Evolutionary conservation across 306 rosid species (phyloP), one percentile per base, ranked within the genome.

Genomic region (barrel medic (Medicago truncatula)): DNA sequence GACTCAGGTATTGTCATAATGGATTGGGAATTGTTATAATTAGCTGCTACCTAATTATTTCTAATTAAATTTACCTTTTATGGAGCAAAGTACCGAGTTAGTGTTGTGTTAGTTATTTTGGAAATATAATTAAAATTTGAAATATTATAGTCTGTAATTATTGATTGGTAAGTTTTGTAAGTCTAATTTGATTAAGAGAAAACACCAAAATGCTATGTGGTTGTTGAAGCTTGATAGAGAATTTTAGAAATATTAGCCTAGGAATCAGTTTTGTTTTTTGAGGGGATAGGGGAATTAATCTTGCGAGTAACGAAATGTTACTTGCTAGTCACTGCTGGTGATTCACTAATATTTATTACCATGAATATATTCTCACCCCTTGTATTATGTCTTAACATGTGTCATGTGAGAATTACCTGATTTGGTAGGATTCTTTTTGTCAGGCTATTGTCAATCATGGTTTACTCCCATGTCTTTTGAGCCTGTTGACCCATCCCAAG

Each of bases 401-500:
- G n/a, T 67, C 43, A 67, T 13, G 21, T 54, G 25, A 4, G 47
- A 57, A 14, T 52, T 61, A 9, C 73, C 52, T 76, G 46, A 66
- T 70, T 77, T 87, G 57, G 65, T 81, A 18, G 3, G 38, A 68
- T 52, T 21, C 7, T 44, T 82, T 76, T 46, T 38, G 39, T 41
- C 77, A 93, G 98, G 73, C 87, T 77, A 90, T 93, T 17, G 90
- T 93, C 77, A 82, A 81, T 56, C 87, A 86, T 59, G 98, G 95
- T 50, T 86, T 96, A 31, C 97, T 93, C 36, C 90, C 93, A 17
- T 86, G 92, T 83, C 95, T 93, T 56, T 72, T 93, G 88, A 90
- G 86, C 83, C 71, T 93, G 67, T 80, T 93, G 95, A 82, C 93
- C 36, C 90, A 87, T 79, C 95, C 90, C 74, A 93, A 93, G 78